phyloP scores from a whole-genome alignment of 2,329 filamentous ascomycete genomes.

The Aspergillus persii region DNA sequence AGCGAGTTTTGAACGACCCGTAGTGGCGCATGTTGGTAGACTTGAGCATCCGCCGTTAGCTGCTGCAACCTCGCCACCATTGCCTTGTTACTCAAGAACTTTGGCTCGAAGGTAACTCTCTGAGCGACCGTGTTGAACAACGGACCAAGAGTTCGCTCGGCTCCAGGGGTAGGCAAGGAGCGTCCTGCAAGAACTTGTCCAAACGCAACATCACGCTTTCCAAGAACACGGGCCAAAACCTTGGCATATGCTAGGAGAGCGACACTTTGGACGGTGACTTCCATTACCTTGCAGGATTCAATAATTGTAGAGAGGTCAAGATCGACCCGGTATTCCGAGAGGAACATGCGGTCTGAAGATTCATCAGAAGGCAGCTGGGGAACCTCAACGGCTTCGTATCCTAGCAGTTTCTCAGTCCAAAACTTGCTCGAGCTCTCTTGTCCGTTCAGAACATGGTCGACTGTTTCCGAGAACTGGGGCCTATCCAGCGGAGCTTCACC shows the following conservation, averaged over 20 bases:
- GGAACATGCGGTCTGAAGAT: conserved; percentile 15
- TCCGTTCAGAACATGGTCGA: conserved; percentile 51
- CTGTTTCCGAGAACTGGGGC: conserved; percentile 43
- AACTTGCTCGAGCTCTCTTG: conserved; percentile 44
- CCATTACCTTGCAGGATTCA: conserved; percentile 24
- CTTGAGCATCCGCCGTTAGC: conserved; percentile 44
- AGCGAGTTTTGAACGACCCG: conserved; percentile 48
- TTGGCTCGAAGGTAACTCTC: conserved; percentile 32
- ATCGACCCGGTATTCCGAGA: conserved; percentile 17
- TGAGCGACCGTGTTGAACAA: conserved; percentile 57
- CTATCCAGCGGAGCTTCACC: conserved; percentile 20
- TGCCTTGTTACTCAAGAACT: conserved; percentile 38
- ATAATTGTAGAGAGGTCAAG: conserved; percentile 17
- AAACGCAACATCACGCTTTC: conserved; percentile 37
- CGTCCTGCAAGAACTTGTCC: conserved; percentile 55
- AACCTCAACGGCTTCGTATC: conserved; percentile 22
- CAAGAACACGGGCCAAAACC: conserved; percentile 27
- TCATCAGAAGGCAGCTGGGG: conserved; percentile 13
- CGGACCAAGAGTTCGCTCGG: conserved; percentile 50
- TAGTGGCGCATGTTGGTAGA: conserved; percentile 53
- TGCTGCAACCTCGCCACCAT: conserved; percentile 46
- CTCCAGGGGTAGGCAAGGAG: conserved; percentile 46
- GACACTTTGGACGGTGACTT: conserved; percentile 31
- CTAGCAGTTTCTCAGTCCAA: conserved; percentile 23
- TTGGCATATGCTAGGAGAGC: conserved; percentile 31